Percentiles rank a stretch among this genome's conserved stretches.
Evolutionary conservation across 352 stramenopile genomes (phyloP).

Genomic region (Globisporangium polare): DNA sequence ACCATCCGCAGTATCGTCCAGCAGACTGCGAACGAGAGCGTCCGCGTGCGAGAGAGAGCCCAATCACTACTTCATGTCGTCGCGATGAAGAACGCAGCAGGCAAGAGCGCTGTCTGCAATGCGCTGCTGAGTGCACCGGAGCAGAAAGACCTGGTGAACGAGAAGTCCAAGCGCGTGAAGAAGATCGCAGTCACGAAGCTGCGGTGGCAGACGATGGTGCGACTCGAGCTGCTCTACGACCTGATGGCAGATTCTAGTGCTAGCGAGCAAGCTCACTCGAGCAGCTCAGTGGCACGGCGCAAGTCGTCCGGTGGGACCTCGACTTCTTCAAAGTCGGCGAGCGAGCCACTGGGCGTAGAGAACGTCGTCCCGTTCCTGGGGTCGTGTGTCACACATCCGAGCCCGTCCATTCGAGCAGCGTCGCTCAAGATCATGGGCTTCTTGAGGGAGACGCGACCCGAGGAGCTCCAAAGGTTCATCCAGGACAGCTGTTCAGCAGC

Average conservation of each 20-base stretch:
- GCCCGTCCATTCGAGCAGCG: slow-evolving; percentile 32
- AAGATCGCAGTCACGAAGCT: slow-evolving; percentile 55
- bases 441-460: slow-evolving; percentile 25
- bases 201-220: slow-evolving; percentile 57
- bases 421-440: slow-evolving; percentile 44
- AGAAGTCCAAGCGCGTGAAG: slow-evolving; percentile 23
- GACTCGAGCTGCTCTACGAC: slow-evolving; percentile 61
- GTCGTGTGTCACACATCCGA: slow-evolving; percentile 56
- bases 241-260: slow-evolving; percentile 21
- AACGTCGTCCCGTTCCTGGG: slow-evolving; percentile 76
- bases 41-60: slow-evolving; percentile 57
- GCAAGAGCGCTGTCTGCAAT: slow-evolving; percentile 66
- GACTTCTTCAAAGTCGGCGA: slow-evolving; percentile 17
- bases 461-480: slow-evolving; percentile 46
- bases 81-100: slow-evolving; percentile 38
- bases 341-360: slow-evolving; percentile 47
- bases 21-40: slow-evolving; percentile 56
- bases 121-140: slow-evolving; percentile 68
- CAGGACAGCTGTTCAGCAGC: slow-evolving; percentile 52
- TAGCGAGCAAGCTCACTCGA: neutral
- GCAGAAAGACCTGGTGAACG: slow-evolving; percentile 37
- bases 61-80: slow-evolving; percentile 41
- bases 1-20: slow-evolving; percentile 74
- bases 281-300: slow-evolving; percentile 12
- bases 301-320: slow-evolving; percentile 26